A percentile compares a stretch with the other conserved stretches of the same genome.
Conservation (phyloP, 2,329 filamentous ascomycete genomes). For the Xylariaceae sp. region DNA sequence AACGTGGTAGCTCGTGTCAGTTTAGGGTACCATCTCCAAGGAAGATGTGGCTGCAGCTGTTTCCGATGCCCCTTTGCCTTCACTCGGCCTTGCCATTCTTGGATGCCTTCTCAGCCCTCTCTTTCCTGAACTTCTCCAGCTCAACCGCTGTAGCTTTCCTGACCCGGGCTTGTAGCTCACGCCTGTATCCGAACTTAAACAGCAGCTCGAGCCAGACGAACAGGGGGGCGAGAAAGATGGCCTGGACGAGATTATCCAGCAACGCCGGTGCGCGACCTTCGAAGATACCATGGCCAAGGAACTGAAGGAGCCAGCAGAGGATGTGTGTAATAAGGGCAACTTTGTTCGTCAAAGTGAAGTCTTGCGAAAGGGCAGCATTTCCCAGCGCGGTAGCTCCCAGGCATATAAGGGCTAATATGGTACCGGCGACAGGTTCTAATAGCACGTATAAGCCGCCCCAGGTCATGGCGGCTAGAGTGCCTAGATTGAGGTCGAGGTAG, state of each 20-base stretch:
- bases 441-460: conserved; percentile 81
- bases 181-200: conserved; percentile 84
- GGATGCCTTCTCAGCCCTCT: conserved; percentile 36
- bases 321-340: conserved; percentile 61
- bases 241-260: conserved; percentile 85
- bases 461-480: conserved; percentile 55
- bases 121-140: conserved; percentile 63
- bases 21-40: too few species aligned
- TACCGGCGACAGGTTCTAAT: conserved; percentile 88
- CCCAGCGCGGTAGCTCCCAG: conserved; percentile 65
- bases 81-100: conserved; percentile 47
- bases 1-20: too few species aligned
- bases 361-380: conserved; percentile 63
- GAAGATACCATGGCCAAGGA: conserved; percentile 83
- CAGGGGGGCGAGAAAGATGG: conserved; percentile 84
- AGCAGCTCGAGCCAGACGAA: conserved; percentile 96
- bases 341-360: conserved; percentile 42
- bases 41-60: too few species aligned
- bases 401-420: conserved; percentile 66
- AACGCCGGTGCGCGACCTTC: conserved; percentile 84
- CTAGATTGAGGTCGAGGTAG: conserved; percentile 58
- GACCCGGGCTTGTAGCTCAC: conserved; percentile 75
- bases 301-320: conserved; percentile 78
- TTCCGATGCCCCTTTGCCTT: too few species aligned
- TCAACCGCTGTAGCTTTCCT: conserved; percentile 69